Conservation (phyloP, 768 basidiomycete genomes). For the Candolleomyces aberdarensis region DNA sequence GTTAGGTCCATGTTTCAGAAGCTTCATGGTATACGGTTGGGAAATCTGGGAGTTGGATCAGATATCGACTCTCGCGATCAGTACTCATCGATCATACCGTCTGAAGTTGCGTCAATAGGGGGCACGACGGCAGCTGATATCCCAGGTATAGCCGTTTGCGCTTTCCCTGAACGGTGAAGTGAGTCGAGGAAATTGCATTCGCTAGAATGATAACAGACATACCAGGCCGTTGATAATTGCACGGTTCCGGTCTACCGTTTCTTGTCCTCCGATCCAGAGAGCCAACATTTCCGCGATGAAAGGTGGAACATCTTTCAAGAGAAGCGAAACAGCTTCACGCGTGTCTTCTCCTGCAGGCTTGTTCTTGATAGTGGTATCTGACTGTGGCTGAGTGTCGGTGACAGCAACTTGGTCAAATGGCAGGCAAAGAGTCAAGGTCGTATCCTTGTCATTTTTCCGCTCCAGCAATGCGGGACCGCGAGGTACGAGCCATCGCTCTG, state of each 20-base stretch:
- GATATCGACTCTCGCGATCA: not conserved
- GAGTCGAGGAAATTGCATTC: not conserved
- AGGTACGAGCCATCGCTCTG: slow-evolving; percentile 69
- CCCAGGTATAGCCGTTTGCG: slow-evolving; percentile 51
- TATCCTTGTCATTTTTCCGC: slow-evolving; percentile 1
- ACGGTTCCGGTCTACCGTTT: slow-evolving; percentile 47
- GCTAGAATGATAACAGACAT: slow-evolving; percentile 12
- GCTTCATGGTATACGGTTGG: slow-evolving; percentile 50
- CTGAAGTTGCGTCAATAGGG: slow-evolving; percentile 36
- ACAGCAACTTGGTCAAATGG: slow-evolving; percentile 34
- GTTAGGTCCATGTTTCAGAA: slow-evolving; percentile 49
- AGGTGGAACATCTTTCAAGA: slow-evolving; percentile 22
- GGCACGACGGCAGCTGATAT: slow-evolving; percentile 52
- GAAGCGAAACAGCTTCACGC: not conserved
- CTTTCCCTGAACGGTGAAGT: slow-evolving; percentile 29
- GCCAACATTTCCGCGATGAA: slow-evolving; percentile 56
- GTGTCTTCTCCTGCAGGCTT: not conserved
- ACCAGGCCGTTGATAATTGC: slow-evolving; percentile 44
- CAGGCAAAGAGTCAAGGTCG: slow-evolving; percentile 23
- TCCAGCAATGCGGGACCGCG: slow-evolving; percentile 36
- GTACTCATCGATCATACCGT: not conserved
- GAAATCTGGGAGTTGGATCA: slow-evolving; percentile 6
- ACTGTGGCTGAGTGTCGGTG: not conserved
- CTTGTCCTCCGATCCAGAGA: slow-evolving; percentile 59
- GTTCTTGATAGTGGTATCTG: slow-evolving; percentile 6